These are phyloP conservation scores for Scalesia atractyloides DNA, from an alignment of 129 eudicot species.

Conservation along the genomic window DNA sequence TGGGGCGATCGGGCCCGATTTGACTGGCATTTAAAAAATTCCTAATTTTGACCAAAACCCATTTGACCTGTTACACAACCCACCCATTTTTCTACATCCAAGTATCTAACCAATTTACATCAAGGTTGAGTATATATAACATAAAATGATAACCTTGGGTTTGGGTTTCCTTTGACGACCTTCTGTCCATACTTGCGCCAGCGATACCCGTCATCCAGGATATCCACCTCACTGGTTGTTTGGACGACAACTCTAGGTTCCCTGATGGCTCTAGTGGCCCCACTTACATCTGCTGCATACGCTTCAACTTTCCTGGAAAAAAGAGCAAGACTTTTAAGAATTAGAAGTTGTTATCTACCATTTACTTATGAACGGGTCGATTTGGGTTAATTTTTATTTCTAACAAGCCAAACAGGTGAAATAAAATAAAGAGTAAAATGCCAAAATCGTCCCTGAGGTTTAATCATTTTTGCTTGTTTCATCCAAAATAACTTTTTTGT, in stretches of 20 bases:
- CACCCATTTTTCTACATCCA: background rate
- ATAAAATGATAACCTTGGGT: slow-evolving; percentile 62
- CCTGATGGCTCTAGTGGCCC: slow-evolving; percentile 81
- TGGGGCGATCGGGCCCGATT: background rate
- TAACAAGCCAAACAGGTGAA: background rate
- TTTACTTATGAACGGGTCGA: background rate
- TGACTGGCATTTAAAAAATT: background rate
- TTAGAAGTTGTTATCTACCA: background rate
- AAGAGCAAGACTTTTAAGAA: background rate
- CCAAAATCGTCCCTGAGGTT: too few relatives aligned
- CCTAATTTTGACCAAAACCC: background rate
- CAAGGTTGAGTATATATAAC: background rate
- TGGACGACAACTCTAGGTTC: slow-evolving; percentile 95
- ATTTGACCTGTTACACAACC: background rate
- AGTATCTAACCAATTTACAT: background rate
- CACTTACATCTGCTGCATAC: slow-evolving; percentile 74
- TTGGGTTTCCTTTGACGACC: slow-evolving; percentile 94
- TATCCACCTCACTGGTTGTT: slow-evolving; percentile 94
- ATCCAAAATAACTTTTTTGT: too few relatives aligned
- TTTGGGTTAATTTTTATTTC: background rate
- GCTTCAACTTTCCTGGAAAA: slow-evolving; percentile 69
- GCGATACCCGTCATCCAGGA: slow-evolving; percentile 88
- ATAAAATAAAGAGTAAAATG: background rate
- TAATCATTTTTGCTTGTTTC: too few relatives aligned
- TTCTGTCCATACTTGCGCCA: slow-evolving; percentile 97